Evolutionary conservation across 2,329 filamentous ascomycete genomes (phyloP), one percentile per base, ranked within the genome.

Genomic region (Fusarium buxicola): DNA sequence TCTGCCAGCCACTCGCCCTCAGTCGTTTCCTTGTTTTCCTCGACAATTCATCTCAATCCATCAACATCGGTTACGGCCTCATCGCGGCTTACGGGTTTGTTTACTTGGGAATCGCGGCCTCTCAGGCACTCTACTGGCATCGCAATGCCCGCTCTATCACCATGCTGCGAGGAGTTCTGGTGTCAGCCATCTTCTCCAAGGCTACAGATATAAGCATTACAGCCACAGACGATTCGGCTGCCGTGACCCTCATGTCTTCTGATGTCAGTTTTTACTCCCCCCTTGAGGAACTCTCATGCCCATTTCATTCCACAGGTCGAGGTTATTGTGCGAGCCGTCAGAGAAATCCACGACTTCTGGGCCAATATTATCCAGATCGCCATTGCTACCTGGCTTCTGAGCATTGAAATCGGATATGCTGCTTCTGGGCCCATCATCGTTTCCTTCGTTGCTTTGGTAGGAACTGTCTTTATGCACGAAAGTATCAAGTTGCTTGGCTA

Each of bases 211-310:
- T 75, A 27, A 73, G 69, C 7, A 68, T 70, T 12, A 67, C 69
- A 6, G 58, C 60, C 15, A 58, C 68, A 8, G 72, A 74, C 15
- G 71, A 76, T 50, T 70, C 73, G 7, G 74, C 75, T 5, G 70
- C 77, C 2, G 68, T 78, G 13, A 80, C 77, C 3, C 71, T 80
- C 41, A 80, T 80, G 76, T 79, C 76, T 45, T 74, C 77, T 11
- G 77, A 79, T 72, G 73, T 71, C 68, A 66, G 69, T 45, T 9
- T 4, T 7, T 18, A 11, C 6, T 16, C 8, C 8, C 7, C 7
- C 24, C 4, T n/a, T 5, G 3, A n/a, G 4, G 12, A 11, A 4
- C 16, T 7, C n/a, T 27, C 2, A 9, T 7, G 4, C 49, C 60
- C 5, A 28, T 31, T 12, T 5, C 3, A 10, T 35, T 27, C 6